Evolutionary conservation across 805 yeast genomes (phyloP).

Genomic region (Metschnikowia drakensbergensis): DNA sequence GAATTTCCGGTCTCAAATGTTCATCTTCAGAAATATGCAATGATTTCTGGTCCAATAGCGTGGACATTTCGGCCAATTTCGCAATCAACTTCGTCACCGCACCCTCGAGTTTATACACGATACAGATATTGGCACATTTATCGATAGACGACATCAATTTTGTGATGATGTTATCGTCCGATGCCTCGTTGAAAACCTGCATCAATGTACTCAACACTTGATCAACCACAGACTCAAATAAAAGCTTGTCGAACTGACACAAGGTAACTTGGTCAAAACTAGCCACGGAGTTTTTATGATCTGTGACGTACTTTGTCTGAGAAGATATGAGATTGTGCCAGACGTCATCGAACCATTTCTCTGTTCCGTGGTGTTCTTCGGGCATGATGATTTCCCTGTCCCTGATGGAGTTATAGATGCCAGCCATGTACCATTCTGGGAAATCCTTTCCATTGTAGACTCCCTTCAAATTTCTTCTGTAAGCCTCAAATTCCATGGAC

Average conservation of each 20-base stretch:
- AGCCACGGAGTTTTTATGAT: constrained; percentile 9
- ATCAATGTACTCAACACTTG: constrained; percentile 69
- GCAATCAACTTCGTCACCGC: constrained; percentile 66
- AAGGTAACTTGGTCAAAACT: constrained; percentile 24
- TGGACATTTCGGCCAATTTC: constrained; percentile 63
- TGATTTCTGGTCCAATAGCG: constrained; percentile 46
- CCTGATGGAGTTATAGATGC: constrained; percentile 73
- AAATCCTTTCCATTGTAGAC: constrained; percentile 73
- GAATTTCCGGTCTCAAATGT: constrained; percentile 30
- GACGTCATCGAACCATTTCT: constrained; percentile 84
- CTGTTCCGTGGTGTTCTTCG: constrained; percentile 92
- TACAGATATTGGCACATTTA: constrained; percentile 75
- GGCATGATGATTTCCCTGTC: constrained; percentile 95
- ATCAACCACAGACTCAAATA: constrained; percentile 63
- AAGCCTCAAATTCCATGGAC: constrained; percentile 86
- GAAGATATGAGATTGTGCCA: constrained; percentile 70
- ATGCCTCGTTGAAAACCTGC: constrained; percentile 78
- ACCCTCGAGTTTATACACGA: constrained; percentile 52
- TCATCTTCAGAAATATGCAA: constrained; percentile 13
- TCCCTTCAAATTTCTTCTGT: constrained; percentile 74
- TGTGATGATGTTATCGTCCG: constrained; percentile 85
- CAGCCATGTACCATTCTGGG: constrained; percentile 80
- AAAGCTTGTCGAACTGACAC: constrained; percentile 63
- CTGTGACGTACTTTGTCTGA: constrained; percentile 25
- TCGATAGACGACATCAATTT: constrained; percentile 86